Percentiles rank a stretch among this genome's conserved stretches.
Conservation (phyloP, 2,329 filamentous ascomycete species). For the Fusarium sp. region DNA sequence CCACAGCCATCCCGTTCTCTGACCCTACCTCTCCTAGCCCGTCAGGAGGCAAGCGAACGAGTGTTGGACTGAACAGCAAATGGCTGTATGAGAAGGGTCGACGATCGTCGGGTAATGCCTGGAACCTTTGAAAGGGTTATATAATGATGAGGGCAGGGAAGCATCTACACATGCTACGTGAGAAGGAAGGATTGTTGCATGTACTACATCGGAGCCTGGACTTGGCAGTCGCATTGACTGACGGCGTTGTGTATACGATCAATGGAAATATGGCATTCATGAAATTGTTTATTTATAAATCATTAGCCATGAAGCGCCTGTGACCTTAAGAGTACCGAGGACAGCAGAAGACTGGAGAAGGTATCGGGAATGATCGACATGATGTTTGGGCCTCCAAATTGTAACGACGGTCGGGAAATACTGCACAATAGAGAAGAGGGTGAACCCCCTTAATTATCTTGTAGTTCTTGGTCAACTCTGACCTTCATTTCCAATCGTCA, state of each 20-base stretch:
- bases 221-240: conserved; percentile 21
- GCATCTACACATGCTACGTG: conserved; percentile 12
- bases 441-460: background rate
- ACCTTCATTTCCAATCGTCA: conserved; percentile 7
- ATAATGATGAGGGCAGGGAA: conserved; percentile 10
- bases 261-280: conserved; percentile 22
- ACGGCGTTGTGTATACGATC: conserved; percentile 33
- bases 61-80: conserved; percentile 86
- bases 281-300: background rate
- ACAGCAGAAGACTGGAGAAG: background rate
- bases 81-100: conserved; percentile 92
- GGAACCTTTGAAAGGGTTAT: conserved; percentile 48
- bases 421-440: background rate
- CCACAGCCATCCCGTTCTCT: conserved; percentile 60
- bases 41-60: conserved; percentile 73
- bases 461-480: background rate
- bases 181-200: conserved; percentile 16
- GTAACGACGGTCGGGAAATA: background rate
- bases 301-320: background rate
- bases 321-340: background rate
- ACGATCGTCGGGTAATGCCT: conserved; percentile 62
- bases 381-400: background rate
- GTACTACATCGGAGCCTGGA: conserved; percentile 3
- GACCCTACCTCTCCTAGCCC: conserved; percentile 80
- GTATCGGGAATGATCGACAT: background rate